phyloP scores from a whole-genome alignment of 495 filamentous ascomycete genomes.

The Pseudevernia furfuracea region DNA sequence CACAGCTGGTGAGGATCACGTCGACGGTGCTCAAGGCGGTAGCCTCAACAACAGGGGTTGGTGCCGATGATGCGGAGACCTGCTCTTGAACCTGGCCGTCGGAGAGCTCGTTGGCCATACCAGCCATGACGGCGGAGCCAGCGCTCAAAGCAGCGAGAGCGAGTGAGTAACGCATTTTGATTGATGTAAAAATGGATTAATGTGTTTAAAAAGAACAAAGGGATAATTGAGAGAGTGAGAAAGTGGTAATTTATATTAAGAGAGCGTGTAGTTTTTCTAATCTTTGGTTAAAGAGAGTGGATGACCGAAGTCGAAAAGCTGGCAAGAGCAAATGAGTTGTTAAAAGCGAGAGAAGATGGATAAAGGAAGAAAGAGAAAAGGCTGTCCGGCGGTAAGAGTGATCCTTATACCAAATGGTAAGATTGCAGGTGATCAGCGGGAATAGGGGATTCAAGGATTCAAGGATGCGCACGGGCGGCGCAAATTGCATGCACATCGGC shows the following conservation, averaged over 20 bases:
- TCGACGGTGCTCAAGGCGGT: conserved; percentile 49
- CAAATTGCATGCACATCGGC: conserved; percentile 3
- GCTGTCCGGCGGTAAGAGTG: conserved; percentile 15
- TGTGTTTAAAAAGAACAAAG: neutral
- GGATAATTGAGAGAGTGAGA: neutral
- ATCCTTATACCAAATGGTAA: conserved; percentile 18
- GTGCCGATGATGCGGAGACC: conserved; percentile 3
- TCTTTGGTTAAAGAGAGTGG: conserved; percentile 40
- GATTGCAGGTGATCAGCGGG: conserved; percentile 13
- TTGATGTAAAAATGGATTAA: conserved; percentile 30
- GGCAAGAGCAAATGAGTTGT: conserved; percentile 32
- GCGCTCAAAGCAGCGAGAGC: conserved; percentile 45
- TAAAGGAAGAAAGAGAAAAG: conserved; percentile 23
- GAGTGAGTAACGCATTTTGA: conserved; percentile 51
- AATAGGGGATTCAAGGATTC: neutral
- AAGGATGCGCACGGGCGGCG: conserved; percentile 18
- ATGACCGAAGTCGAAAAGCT: conserved; percentile 47
- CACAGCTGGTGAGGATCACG: conserved; percentile 54
- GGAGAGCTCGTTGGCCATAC: conserved; percentile 18
- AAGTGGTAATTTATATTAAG: conserved; percentile 28
- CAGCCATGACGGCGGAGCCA: conserved; percentile 25
- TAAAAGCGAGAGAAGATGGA: conserved; percentile 24
- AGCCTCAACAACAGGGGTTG: conserved; percentile 25
- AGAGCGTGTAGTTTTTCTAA: conserved; percentile 40
- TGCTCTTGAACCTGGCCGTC: conserved; percentile 26